Conservation (phyloP, 1,284 basidiomycete species). For the Sphagnurus paluster region DNA sequence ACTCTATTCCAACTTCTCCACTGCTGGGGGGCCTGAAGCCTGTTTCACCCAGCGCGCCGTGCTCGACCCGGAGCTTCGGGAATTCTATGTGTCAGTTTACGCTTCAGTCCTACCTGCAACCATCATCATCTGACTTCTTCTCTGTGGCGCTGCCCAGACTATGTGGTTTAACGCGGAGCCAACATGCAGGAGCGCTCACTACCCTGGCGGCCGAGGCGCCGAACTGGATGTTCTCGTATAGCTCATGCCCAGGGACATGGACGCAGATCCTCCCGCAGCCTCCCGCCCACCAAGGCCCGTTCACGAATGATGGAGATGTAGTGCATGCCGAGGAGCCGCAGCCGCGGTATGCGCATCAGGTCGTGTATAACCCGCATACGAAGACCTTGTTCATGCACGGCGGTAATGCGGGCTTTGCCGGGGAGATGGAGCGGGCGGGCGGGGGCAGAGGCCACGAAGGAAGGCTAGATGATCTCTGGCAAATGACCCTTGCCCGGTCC, state of each 20-base stretch:
- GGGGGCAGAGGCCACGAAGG: slow-evolving; percentile 34
- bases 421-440: slow-evolving; percentile 19
- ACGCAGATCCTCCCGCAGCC: slow-evolving; percentile 47
- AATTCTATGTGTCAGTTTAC: slow-evolving; percentile 68
- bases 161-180: slow-evolving; percentile 53
- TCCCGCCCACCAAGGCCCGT: slow-evolving; percentile 6
- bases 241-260: slow-evolving; percentile 61
- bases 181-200: slow-evolving; percentile 40
- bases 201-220: slow-evolving; percentile 48
- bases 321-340: slow-evolving; percentile 37
- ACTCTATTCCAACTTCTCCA: slow-evolving; percentile 59
- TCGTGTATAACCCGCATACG: slow-evolving; percentile 63
- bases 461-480: slow-evolving; percentile 76
- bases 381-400: slow-evolving; percentile 68
- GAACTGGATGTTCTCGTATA: slow-evolving; percentile 67
- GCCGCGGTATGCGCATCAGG: slow-evolving; percentile 73
- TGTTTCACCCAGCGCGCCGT: slow-evolving; percentile 73
- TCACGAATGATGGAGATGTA: slow-evolving; percentile 11
- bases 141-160: slow-evolving; percentile 42
- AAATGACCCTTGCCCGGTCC: slow-evolving; percentile 65
- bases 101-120: slow-evolving; percentile 1
- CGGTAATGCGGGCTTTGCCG: slow-evolving; percentile 56
- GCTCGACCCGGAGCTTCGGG: slow-evolving; percentile 58
- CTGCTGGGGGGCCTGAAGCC: slow-evolving; percentile 61
- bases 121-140: slow-evolving; percentile 1